Base-by-base conservation (phyloP, 2,329 filamentous ascomycete genomes). In the Ophiosphaerella herpotricha region DNA sequence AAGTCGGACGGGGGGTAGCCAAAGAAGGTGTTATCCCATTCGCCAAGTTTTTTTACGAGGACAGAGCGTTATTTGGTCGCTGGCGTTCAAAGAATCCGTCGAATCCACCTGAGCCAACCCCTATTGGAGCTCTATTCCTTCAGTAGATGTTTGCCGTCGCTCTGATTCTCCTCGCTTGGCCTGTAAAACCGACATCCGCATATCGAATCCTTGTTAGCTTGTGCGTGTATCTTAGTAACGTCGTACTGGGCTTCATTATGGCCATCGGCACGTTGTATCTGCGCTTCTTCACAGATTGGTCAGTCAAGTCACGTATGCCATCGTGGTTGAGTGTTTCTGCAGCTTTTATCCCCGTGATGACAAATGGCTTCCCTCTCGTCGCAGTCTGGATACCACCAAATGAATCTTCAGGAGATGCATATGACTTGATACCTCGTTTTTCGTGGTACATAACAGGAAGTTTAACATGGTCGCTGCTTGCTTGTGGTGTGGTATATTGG, bases 1-100 rank as follows among this genome's bases (percentile, higher is more conserved):
- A 80, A 52, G 46, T 59, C 14, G 57, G 54, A 37, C 82, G 85
- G 59, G 82, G 85, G 60, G 82, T 85, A 37, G 82, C 82, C 7
- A 84, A 85, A 43, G 56, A 61, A 24, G 59, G 57, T 14, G 38
- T 58, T 3, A 31, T 62, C 3, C 57, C 59, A 0, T 62, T 48
- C 14, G 50, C 59, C 4, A 62, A 60, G 32, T 58, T 62, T 39
- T 62, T 62, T 38, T 55, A 55, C 11, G 46, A 60, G 33, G 60
- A 46, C 31, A 49, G 33, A 11, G 52, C 44, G 12, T 37, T 57
- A 5, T 49, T 61, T 16, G 45, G 46, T 7, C 37, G 50, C 16
- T 43, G 39, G 16, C 34, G 47, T 16, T 16, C 31, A 7, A 43
- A 47, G 11, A 14, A 50, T 41, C 13, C 38, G 13, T 11, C 39